phyloP scores from a whole-genome alignment of 352 stramenopile genomes.

The Globisporangium cederbergense region DNA sequence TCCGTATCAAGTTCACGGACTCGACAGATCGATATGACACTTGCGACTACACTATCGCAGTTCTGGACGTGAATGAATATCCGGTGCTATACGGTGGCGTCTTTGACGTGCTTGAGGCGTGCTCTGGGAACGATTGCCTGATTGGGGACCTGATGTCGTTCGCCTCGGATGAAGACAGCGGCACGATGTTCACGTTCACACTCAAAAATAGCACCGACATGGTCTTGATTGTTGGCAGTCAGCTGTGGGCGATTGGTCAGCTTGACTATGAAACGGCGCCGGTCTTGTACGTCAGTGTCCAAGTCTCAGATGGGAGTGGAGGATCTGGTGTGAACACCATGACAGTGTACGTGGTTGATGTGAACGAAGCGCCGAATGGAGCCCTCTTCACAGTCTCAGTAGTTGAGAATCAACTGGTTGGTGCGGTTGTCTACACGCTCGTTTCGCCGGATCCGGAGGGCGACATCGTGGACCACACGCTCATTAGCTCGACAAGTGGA shows the following conservation, averaged over 20 bases:
- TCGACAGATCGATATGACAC: slow-evolving; percentile 28
- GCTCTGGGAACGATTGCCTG: slow-evolving; percentile 35
- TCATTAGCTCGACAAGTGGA: slow-evolving; percentile 7
- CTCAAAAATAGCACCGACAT: slow-evolving; percentile 15
- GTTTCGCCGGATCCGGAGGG: slow-evolving; percentile 36
- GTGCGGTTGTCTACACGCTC: slow-evolving; percentile 23
- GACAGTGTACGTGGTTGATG: slow-evolving; percentile 24
- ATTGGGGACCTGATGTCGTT: slow-evolving; percentile 34
- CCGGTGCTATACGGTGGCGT: slow-evolving; percentile 31
- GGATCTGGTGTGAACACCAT: slow-evolving; percentile 19
- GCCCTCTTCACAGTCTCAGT: slow-evolving; percentile 25
- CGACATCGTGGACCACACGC: slow-evolving; percentile 21
- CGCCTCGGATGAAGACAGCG: slow-evolving; percentile 46
- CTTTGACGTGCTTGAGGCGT: slow-evolving; percentile 54
- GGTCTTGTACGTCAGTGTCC: slow-evolving; percentile 17
- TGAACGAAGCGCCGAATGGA: slow-evolving; percentile 30
- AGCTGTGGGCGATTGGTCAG: slow-evolving; percentile 7
- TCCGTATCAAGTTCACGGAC: slow-evolving; percentile 48
- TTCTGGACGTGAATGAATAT: slow-evolving; percentile 45
- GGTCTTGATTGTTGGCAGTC: neutral
- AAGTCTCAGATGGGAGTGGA: slow-evolving; percentile 22
- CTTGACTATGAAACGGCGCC: slow-evolving; percentile 8
- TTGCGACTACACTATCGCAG: slow-evolving; percentile 40
- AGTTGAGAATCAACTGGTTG: slow-evolving; percentile 34
- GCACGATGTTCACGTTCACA: slow-evolving; percentile 29